phyloP scores from a whole-genome alignment of 257 asterid species.

The Salvia splendens region DNA sequence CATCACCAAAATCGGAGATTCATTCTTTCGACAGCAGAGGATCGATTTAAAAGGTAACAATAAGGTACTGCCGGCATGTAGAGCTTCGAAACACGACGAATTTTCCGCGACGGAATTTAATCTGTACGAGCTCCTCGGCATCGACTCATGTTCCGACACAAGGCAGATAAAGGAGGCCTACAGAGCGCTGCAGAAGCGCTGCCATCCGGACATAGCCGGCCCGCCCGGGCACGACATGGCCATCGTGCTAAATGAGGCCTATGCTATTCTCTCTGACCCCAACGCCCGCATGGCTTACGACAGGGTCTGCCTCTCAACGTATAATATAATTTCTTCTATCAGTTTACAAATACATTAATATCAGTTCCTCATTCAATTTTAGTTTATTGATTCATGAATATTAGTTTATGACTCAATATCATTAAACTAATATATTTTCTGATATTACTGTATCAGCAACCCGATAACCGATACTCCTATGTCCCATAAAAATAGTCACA shows the following conservation, averaged over 20 bases:
- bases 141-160: slow-evolving; percentile 60
- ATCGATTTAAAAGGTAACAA: slow-evolving; percentile 20
- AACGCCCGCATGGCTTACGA: slow-evolving; percentile 68
- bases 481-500: no score
- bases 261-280: slow-evolving; percentile 80
- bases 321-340: no score
- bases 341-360: no score
- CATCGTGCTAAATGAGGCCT: slow-evolving; percentile 84
- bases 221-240: slow-evolving; percentile 92
- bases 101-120: slow-evolving; percentile 64
- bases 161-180: slow-evolving; percentile 75
- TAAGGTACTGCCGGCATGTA: slow-evolving; percentile 36
- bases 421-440: no score
- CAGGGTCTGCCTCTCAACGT: slow-evolving; percentile 44
- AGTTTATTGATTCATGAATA: no score
- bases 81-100: slow-evolving; percentile 32
- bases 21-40: not conserved
- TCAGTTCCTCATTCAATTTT: no score
- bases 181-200: slow-evolving; percentile 75
- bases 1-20: not conserved
- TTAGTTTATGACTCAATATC: no score
- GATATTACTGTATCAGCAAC: no score
- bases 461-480: no score
- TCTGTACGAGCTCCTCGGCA: slow-evolving; percentile 82
- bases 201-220: slow-evolving; percentile 96